These are phyloP conservation scores for Cyclotella kingstonii DNA, from an alignment of 108 stramenopile species.

Conservation along the genomic window DNA sequence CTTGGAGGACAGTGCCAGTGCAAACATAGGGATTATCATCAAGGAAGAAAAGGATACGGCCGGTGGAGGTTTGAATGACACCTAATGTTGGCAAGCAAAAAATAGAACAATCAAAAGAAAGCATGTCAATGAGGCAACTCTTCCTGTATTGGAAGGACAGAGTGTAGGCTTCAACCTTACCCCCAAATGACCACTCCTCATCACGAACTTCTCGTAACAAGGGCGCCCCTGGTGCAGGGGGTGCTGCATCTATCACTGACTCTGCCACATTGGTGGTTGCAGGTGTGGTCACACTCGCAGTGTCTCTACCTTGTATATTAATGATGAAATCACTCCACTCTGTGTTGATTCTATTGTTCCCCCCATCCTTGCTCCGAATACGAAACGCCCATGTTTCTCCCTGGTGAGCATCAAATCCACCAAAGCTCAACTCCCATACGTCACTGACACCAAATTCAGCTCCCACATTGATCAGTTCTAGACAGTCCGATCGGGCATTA, in stretches of 20 bases:
- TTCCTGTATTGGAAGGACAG: not conserved
- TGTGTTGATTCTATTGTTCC: constrained; percentile 13
- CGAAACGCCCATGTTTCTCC: constrained; percentile 21
- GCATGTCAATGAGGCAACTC: not conserved
- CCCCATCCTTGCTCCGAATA: not conserved
- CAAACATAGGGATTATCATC: constrained; percentile 32
- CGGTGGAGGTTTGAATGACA: constrained; percentile 25
- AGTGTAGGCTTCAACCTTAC: too few species aligned
- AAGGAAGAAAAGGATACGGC: constrained; percentile 46
- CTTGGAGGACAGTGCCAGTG: constrained; percentile 35
- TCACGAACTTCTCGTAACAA: not conserved
- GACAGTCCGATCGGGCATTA: constrained; percentile 2
- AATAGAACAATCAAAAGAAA: not conserved
- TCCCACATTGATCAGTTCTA: constrained; percentile 5
- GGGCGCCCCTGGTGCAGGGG: not conserved
- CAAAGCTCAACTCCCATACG: constrained; percentile 29
- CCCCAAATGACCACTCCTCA: not conserved
- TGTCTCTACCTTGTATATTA: not conserved
- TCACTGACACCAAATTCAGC: not conserved
- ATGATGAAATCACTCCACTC: constrained; percentile 22
- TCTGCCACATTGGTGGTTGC: not conserved
- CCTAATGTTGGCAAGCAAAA: constrained; percentile 5
- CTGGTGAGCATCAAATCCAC: constrained; percentile 15
- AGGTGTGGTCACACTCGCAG: not conserved
- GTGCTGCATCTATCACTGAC: not conserved